Conservation (phyloP, 352 stramenopile species). For the Phytophthora colocasiae region DNA sequence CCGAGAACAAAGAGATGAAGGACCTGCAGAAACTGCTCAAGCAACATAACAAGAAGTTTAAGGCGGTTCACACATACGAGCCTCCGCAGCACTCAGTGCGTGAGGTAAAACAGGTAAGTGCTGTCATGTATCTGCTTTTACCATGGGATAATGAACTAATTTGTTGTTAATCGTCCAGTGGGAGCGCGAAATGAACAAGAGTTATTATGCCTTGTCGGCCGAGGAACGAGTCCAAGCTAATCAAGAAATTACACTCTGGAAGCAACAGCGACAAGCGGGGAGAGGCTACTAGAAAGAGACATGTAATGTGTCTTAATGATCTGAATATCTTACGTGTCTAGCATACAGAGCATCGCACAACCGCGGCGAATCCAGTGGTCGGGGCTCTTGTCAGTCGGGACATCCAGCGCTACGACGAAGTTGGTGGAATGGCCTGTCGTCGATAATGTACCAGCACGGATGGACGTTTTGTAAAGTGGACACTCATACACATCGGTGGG, state of each 20-base stretch:
- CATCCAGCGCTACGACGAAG: constrained; percentile 90
- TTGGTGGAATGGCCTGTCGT: constrained; percentile 95
- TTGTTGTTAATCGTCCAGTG: constrained; percentile 47
- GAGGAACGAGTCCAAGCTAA: constrained; percentile 72
- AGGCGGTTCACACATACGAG: constrained; percentile 75
- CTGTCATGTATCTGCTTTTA: not conserved
- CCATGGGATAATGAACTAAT: not conserved
- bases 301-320: constrained; percentile 7
- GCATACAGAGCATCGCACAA: constrained; percentile 95
- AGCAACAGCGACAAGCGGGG: constrained; percentile 29
- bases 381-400: constrained; percentile 82
- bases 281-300: constrained; percentile 20
- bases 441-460: constrained; percentile 90
- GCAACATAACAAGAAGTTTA: constrained; percentile 86
- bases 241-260: constrained; percentile 67
- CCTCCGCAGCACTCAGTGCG: constrained; percentile 80
- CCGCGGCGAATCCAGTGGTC: constrained; percentile 95
- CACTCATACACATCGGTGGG: constrained; percentile 88
- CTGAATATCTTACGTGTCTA: constrained; percentile 81
- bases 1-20: constrained; percentile 47
- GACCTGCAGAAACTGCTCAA: constrained; percentile 64
- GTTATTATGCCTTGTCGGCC: constrained; percentile 72
- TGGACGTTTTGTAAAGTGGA: constrained; percentile 94
- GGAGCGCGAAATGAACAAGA: constrained; percentile 71
- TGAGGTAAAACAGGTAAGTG: constrained; percentile 69